Evolutionary conservation across 306 rosid species (phyloP).

Genomic region (Cucurbita argyrosperma): DNA sequence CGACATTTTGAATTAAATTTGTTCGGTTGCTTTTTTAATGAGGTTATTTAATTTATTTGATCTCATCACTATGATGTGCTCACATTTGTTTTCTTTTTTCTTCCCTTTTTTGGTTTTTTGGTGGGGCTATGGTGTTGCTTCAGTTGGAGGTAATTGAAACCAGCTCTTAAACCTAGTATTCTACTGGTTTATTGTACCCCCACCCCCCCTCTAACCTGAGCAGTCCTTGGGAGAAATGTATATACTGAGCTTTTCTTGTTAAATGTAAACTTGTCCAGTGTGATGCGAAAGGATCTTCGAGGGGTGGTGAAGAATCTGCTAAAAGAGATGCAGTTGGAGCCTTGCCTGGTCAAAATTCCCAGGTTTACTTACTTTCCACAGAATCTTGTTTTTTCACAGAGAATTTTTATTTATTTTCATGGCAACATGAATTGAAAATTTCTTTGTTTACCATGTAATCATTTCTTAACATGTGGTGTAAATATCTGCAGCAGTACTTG

Average conservation of each 20-base stretch:
- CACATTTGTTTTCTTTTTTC: constrained; percentile 5
- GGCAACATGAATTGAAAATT: neutral
- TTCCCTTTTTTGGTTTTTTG: constrained; percentile 5
- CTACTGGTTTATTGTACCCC: neutral
- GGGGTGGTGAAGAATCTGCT: constrained; percentile 63
- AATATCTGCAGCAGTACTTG: constrained; percentile 32
- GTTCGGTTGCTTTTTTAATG: neutral
- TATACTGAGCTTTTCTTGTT: constrained; percentile 9
- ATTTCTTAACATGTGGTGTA: constrained; percentile 10
- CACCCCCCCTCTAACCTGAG: neutral
- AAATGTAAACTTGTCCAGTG: constrained; percentile 43
- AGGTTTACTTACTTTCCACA: constrained; percentile 30
- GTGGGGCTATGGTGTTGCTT: constrained; percentile 13
- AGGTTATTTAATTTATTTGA: neutral
- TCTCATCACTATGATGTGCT: constrained; percentile 10
- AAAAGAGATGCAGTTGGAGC: constrained; percentile 47
- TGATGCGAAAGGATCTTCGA: constrained; percentile 70
- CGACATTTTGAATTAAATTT: neutral
- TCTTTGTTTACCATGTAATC: constrained; percentile 3
- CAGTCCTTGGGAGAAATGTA: neutral
- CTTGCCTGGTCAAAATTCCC: constrained; percentile 45
- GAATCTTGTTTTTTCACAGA: neutral
- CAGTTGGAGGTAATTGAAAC: constrained; percentile 65
- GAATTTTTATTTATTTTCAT: neutral
- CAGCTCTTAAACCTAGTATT: constrained; percentile 4